Conservation (phyloP, 2,329 filamentous ascomycete genomes). For the Didymella arachidicola region DNA sequence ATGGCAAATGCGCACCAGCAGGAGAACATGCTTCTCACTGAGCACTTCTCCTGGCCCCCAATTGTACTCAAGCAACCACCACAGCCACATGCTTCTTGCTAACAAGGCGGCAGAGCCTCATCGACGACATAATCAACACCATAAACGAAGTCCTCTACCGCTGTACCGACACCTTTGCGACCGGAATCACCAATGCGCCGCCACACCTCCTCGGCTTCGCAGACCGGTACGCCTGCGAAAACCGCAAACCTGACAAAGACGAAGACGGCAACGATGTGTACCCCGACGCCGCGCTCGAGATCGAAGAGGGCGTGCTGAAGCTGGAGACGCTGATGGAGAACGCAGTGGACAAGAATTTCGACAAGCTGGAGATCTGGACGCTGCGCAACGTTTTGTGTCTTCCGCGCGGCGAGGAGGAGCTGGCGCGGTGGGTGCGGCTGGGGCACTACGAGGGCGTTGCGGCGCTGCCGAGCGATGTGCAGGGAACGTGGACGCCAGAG, state of each 20-base stretch:
- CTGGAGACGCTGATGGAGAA: conserved; percentile 60
- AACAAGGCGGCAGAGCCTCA: conserved; percentile 57
- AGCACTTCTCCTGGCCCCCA: conserved; percentile 94
- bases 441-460: conserved; percentile 77
- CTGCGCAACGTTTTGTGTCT: conserved; percentile 73
- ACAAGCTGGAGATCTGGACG: conserved; percentile 74
- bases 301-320: conserved; percentile 76
- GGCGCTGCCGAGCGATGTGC: not conserved
- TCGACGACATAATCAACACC: conserved; percentile 98
- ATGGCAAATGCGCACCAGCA: conserved; percentile 58
- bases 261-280: conserved; percentile 54
- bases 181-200: conserved; percentile 76
- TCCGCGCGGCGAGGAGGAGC: conserved; percentile 61
- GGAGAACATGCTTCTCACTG: conserved; percentile 76
- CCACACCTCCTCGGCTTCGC: conserved; percentile 83
- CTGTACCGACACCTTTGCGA: conserved; percentile 86
- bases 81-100: not conserved
- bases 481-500: conserved; percentile 58
- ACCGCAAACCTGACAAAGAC: conserved; percentile 53
- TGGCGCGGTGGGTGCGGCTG: conserved; percentile 79
- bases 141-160: conserved; percentile 93
- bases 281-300: conserved; percentile 69
- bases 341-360: conserved; percentile 60
- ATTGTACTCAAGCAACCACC: conserved; percentile 63
- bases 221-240: conserved; percentile 56